Evolutionary conservation across 495 filamentous ascomycete species (phyloP).

Genomic region (Barbatosphaeria neglecta): DNA sequence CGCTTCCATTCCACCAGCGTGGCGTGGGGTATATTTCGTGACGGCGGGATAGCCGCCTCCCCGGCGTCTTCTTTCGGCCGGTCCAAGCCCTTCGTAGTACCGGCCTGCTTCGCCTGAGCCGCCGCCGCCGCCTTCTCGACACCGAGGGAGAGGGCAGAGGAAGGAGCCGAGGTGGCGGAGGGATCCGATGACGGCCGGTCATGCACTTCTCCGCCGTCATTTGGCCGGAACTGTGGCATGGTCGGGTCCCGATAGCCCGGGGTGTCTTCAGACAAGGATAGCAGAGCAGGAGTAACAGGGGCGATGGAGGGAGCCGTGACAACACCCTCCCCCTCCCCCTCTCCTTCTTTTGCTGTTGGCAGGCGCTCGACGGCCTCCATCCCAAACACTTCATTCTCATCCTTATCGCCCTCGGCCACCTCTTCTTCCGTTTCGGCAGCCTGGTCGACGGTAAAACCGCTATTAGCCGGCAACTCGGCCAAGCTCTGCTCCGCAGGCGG

Average conservation of each 20-base stretch:
- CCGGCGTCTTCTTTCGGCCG: constrained; percentile 30
- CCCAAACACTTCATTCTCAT: constrained; percentile 4
- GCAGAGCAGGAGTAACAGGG: not conserved
- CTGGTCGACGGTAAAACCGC: constrained; percentile 35
- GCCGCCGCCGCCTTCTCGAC: constrained; percentile 6
- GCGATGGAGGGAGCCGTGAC: not conserved
- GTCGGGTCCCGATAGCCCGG: constrained; percentile 46
- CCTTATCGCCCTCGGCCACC: constrained; percentile 18
- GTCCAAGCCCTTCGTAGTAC: constrained; percentile 11
- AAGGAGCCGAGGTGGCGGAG: constrained; percentile 1
- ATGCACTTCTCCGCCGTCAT: too few species aligned
- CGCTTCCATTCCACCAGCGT: constrained; percentile 39
- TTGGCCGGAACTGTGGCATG: constrained; percentile 58
- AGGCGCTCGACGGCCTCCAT: constrained; percentile 7
- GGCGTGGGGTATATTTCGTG: constrained; percentile 16
- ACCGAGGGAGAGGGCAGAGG: not conserved
- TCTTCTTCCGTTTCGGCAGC: constrained; percentile 18
- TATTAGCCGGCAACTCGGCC: constrained; percentile 34
- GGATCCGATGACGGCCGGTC: not conserved
- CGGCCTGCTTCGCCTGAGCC: not conserved
- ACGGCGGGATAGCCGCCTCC: constrained; percentile 4
- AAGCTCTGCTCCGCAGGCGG: constrained; percentile 24
- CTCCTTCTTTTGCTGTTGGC: constrained; percentile 4
- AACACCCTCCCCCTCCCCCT: not conserved
- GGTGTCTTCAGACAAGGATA: not conserved